Conservation (phyloP, 495 filamentous ascomycete genomes). For the Tuber borchii region DNA sequence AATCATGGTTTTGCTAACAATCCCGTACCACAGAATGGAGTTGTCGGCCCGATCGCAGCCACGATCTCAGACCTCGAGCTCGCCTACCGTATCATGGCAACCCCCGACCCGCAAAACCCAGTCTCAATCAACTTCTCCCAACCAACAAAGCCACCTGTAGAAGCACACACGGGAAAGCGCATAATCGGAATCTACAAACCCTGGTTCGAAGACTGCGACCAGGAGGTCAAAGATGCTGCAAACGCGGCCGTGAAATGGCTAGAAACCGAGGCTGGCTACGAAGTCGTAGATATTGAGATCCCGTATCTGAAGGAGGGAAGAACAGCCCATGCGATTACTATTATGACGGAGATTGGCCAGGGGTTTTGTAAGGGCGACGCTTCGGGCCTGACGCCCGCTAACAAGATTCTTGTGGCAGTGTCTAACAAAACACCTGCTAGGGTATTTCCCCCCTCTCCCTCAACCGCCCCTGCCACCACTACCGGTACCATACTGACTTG, state of each 20-base stretch:
- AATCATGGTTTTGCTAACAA: not conserved
- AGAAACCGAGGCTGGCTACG: constrained; percentile 55
- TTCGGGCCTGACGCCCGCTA: constrained; percentile 57
- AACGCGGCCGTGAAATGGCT: constrained; percentile 58
- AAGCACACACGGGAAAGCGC: constrained; percentile 43
- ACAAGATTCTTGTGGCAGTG: constrained; percentile 64
- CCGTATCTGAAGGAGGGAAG: constrained; percentile 70
- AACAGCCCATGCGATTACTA: constrained; percentile 71
- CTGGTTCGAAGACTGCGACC: constrained; percentile 68
- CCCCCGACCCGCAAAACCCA: constrained; percentile 53
- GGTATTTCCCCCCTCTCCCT: not conserved
- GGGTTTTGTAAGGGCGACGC: constrained; percentile 42
- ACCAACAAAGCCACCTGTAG: constrained; percentile 44
- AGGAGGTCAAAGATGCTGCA: constrained; percentile 56
- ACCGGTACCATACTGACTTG: not conserved
- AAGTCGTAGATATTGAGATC: constrained; percentile 63
- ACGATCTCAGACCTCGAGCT: constrained; percentile 76
- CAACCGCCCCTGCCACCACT: not conserved
- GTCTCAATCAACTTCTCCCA: constrained; percentile 30
- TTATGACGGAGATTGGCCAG: constrained; percentile 59
- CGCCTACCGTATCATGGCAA: constrained; percentile 68
- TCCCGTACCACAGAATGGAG: constrained; percentile 40
- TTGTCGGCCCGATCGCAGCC: constrained; percentile 68
- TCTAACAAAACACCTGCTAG: constrained; percentile 56
- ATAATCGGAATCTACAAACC: constrained; percentile 64